Percentiles rank a stretch among this genome's conserved stretches.
Conservation (phyloP, 495 filamentous ascomycete species). For the Tuber borchii region DNA sequence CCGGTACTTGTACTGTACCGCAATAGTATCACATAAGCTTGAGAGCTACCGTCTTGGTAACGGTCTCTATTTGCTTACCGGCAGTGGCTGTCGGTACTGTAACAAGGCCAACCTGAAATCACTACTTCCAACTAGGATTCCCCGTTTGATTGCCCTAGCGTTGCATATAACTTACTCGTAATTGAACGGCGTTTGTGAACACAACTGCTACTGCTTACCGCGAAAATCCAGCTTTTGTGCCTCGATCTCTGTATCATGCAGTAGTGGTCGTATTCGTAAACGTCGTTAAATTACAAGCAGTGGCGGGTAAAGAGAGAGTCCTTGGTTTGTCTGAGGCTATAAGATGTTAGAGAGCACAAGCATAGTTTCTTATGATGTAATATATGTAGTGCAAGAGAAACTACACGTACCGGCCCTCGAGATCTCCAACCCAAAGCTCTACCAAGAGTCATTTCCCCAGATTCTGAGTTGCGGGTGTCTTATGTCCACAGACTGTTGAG, state of each 20-base stretch:
- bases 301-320: background rate
- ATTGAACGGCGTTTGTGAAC: too few species aligned
- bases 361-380: background rate
- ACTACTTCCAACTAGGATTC: too few species aligned
- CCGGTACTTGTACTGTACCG: too few species aligned
- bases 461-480: background rate
- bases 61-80: background rate
- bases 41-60: background rate
- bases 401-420: background rate
- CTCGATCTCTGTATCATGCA: too few species aligned
- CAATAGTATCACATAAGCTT: too few species aligned
- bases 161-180: too few species aligned
- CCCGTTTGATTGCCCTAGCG: too few species aligned
- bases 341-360: background rate
- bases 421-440: background rate
- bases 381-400: background rate
- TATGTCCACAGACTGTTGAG: background rate
- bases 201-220: too few species aligned
- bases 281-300: too few species aligned
- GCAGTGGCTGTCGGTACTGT: background rate
- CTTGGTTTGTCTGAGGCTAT: background rate
- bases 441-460: background rate
- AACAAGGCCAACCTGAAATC: too few species aligned
- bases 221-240: too few species aligned
- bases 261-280: too few species aligned